These are phyloP conservation scores for Craterostigma plantagineum DNA, from an alignment of 257 asterid species.

Conservation along the genomic window DNA sequence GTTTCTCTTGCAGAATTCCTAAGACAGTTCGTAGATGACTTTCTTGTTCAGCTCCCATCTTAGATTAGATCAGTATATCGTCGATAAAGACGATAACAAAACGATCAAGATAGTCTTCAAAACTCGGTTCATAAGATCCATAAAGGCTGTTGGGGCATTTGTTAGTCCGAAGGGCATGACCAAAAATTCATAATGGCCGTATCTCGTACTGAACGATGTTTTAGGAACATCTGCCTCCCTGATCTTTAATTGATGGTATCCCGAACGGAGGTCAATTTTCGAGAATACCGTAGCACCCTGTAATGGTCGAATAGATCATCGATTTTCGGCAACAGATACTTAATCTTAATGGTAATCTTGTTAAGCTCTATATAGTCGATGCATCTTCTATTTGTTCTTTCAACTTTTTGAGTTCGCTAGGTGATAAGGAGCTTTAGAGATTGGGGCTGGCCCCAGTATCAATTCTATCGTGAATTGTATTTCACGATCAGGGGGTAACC, in stretches of 20 bases:
- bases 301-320: too few relatives aligned
- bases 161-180: slow-evolving; percentile 1
- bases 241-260: background rate
- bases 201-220: background rate
- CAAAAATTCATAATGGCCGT: background rate
- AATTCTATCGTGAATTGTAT: too few relatives aligned
- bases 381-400: too few relatives aligned
- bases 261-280: background rate
- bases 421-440: too few relatives aligned
- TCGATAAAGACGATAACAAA: background rate
- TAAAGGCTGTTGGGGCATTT: background rate
- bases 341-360: too few relatives aligned
- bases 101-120: background rate
- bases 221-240: background rate
- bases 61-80: background rate
- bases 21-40: background rate
- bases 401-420: too few relatives aligned
- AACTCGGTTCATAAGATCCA: background rate
- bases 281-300: background rate
- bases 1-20: background rate
- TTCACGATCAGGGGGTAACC: too few relatives aligned
- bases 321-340: too few relatives aligned
- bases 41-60: background rate
- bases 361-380: too few relatives aligned
- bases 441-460: too few relatives aligned